Conservation (phyloP, 768 basidiomycete species). For the Tubosaeta sp. region DNA sequence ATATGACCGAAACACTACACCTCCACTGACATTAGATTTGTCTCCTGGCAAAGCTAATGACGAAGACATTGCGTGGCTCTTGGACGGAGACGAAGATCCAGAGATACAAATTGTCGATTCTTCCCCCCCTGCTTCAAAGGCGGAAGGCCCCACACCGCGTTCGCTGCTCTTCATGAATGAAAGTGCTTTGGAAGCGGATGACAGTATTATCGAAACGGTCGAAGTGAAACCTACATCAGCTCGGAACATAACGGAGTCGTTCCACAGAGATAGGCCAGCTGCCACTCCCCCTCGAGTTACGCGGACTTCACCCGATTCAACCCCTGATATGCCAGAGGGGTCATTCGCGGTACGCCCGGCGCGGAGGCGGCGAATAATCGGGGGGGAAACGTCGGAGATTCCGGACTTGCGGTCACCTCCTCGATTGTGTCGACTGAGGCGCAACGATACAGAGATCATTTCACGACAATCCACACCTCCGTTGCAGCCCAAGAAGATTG, state of each 20-base stretch:
- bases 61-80: conserved; percentile 58
- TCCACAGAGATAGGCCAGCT: conserved; percentile 30
- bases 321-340: conserved; percentile 32
- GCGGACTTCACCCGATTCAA: conserved; percentile 17
- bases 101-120: conserved; percentile 51
- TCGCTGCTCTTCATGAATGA: conserved; percentile 13
- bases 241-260: conserved; percentile 5
- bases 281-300: conserved; percentile 27
- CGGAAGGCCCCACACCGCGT: conserved; percentile 1
- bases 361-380: conserved; percentile 24
- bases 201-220: conserved; percentile 15
- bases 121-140: conserved; percentile 34
- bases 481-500: conserved; percentile 18
- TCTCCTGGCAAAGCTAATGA: conserved; percentile 11
- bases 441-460: conserved; percentile 26
- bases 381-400: conserved; percentile 14
- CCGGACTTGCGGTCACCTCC: conserved; percentile 24
- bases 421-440: conserved; percentile 30
- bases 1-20: neutral
- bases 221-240: conserved; percentile 17
- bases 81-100: conserved; percentile 61
- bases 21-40: neutral
- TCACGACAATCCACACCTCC: conserved; percentile 18
- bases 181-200: conserved; percentile 12
- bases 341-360: conserved; percentile 46